Base-by-base conservation (phyloP, 768 basidiomycete genomes). In the Lanmaoa pseudosensibilis region DNA sequence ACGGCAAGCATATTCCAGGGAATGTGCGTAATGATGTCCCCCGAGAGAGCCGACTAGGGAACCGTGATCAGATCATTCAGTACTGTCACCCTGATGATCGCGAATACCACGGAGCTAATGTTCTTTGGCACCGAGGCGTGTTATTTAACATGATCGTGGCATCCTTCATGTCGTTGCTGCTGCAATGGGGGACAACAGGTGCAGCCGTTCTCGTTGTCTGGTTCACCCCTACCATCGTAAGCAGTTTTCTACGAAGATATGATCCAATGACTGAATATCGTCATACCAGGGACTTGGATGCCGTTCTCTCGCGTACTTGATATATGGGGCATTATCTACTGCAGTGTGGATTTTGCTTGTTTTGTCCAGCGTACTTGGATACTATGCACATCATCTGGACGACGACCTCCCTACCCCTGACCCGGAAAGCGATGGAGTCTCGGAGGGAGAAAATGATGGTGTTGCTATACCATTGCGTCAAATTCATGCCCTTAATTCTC, bases 111-210 rank as follows among this genome's bases (percentile, higher is more conserved):
- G 27, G 30, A 8, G 19, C 41, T 0, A 21, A 38, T 2, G n/a
- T 52, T 55, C 48, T 59, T 38, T 65, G 66, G 69, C 66, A 65
- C 16, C 63, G 51, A 0, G 65, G 63, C 3, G 49, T 67, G 7
- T 44, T 68, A 21, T 53, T 41, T n/a, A 62, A 73, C 38, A 66
- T 73, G 50, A 7, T 65, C 18, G 38, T 70, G 11, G 72, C 73
- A 23, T 70, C 72, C 6, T 2, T 66, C 9, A 59, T 69, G 41
- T 54, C 71, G 10, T 38, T 75, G 23, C 55, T 50, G 12, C 34
- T 75, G 19, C 73, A 75, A 49, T 75, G 70, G 74, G 66, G 59
- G 0, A 71, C 73, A 8, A 64, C 65, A 1, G 43, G 55, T 0
- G 65, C 71, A 11, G 73, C 74, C 1, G 12, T 73, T 32, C 36